phyloP scores from a whole-genome alignment of 805 yeast species.

The Torulaspora maleeae region DNA sequence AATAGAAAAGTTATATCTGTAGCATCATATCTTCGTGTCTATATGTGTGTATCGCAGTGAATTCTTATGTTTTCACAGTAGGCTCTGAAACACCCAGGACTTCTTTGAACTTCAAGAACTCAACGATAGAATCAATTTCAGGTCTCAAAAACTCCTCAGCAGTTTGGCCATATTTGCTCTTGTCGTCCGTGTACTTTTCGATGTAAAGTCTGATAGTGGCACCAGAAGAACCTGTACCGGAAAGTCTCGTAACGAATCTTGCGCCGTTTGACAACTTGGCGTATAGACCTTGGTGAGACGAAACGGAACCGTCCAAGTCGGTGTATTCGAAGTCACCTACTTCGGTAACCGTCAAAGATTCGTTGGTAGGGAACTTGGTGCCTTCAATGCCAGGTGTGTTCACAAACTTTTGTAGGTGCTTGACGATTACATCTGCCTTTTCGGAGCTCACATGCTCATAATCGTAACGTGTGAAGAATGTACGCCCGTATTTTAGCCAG shows the following conservation, averaged over 20 bases:
- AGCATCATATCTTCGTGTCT: not conserved
- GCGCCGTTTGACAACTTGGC: slow-evolving; percentile 77
- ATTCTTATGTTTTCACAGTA: slow-evolving; percentile 68
- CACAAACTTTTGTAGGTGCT: slow-evolving; percentile 43
- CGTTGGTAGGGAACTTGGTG: slow-evolving; percentile 42
- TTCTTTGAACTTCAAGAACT: slow-evolving; percentile 66
- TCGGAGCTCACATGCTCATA: slow-evolving; percentile 76
- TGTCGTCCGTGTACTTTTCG: slow-evolving; percentile 72
- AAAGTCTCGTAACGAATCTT: slow-evolving; percentile 81
- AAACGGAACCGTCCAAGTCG: slow-evolving; percentile 89
- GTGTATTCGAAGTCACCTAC: slow-evolving; percentile 90
- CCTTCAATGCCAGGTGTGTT: slow-evolving; percentile 45
- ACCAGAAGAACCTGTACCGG: slow-evolving; percentile 97
- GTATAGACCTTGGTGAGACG: slow-evolving; percentile 81
- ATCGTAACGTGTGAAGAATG: slow-evolving; percentile 95
- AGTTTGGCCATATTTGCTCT: slow-evolving; percentile 41
- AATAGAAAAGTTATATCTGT: not conserved
- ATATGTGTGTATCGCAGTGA: not conserved
- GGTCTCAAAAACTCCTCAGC: slow-evolving; percentile 66
- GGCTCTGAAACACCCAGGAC: slow-evolving; percentile 80
- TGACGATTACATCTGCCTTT: slow-evolving; percentile 68
- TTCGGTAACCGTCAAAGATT: slow-evolving; percentile 54
- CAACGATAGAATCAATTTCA: slow-evolving; percentile 59
- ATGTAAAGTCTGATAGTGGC: slow-evolving; percentile 92
- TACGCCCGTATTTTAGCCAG: slow-evolving; percentile 91